Percentiles rank a stretch among this genome's conserved stretches.
These are phyloP conservation scores for Ormosia emarginata DNA, from an alignment of 306 rosid species.

Conservation along the genomic window DNA sequence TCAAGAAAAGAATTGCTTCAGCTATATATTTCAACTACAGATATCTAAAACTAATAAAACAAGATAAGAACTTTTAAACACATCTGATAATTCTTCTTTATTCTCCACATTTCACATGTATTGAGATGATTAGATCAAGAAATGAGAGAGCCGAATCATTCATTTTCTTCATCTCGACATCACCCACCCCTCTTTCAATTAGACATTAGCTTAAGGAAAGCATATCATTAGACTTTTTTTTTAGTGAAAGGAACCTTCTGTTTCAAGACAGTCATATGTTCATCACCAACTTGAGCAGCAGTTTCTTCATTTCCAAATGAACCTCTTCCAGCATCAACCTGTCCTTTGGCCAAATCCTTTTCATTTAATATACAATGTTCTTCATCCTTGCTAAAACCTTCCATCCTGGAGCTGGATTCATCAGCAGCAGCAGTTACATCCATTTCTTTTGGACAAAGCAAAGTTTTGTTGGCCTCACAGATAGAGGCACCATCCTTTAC, in stretches of 20 bases:
- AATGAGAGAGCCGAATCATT: background rate
- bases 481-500: constrained; percentile 1
- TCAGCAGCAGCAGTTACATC: constrained; percentile 13
- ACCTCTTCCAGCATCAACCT: constrained; percentile 18
- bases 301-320: constrained; percentile 26
- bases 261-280: constrained; percentile 5
- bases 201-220: constrained; percentile 3
- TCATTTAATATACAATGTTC: constrained; percentile 18
- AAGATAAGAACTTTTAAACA: background rate
- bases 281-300: constrained; percentile 12
- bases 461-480: background rate
- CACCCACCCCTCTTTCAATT: too few relatives aligned
- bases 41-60: background rate
- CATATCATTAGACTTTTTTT: constrained; percentile 6
- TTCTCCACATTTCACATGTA: constrained; percentile 16
- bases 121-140: constrained; percentile 13
- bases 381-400: constrained; percentile 27
- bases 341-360: background rate
- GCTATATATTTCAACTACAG: background rate
- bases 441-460: background rate
- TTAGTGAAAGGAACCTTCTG: constrained; percentile 18
- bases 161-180: background rate
- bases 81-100: background rate
- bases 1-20: background rate
- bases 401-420: constrained; percentile 27